Evolutionary conservation across 148 eudicot species (phyloP).

Genomic region (Beta vulgaris): DNA sequence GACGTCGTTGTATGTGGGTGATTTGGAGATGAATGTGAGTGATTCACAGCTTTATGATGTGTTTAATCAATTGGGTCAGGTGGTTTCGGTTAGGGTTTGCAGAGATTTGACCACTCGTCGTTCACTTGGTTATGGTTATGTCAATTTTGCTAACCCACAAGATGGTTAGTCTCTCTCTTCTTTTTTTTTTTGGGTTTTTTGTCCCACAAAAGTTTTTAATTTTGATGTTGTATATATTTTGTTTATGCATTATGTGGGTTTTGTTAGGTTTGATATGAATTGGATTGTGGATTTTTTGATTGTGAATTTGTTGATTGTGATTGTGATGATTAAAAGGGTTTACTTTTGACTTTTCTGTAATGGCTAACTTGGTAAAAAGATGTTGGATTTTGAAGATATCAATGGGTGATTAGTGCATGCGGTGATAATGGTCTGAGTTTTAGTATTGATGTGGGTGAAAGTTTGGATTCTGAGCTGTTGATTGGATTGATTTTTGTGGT

Average conservation of each 20-base stretch:
- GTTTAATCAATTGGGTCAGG: constrained; percentile 59
- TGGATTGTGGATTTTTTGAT: not conserved
- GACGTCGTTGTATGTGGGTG: constrained; percentile 70
- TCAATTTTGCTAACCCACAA: constrained; percentile 51
- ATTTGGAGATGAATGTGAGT: constrained; percentile 53
- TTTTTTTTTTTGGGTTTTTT: not conserved
- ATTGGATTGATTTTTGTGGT: not conserved
- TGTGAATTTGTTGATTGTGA: not conserved
- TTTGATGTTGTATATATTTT: not conserved
- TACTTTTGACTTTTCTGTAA: not conserved
- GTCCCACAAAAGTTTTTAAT: no score
- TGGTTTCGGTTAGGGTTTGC: constrained; percentile 69
- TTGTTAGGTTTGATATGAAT: not conserved
- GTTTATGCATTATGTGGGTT: not conserved
- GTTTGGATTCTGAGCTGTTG: not conserved
- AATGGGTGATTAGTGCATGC: not conserved
- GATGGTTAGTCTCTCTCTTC: constrained; percentile 41
- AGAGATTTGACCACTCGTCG: constrained; percentile 49
- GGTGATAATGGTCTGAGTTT: not conserved
- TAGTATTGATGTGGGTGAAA: not conserved
- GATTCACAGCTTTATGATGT: constrained; percentile 62
- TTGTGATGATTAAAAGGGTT: not conserved
- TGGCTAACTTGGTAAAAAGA: not conserved
- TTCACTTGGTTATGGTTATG: constrained; percentile 78
- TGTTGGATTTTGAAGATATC: not conserved